A percentile compares a stretch with the other conserved stretches of the same genome.
These are phyloP conservation scores for Ceraceosorus guamensis DNA, from an alignment of 1,284 basidiomycete species.

Conservation along the genomic window DNA sequence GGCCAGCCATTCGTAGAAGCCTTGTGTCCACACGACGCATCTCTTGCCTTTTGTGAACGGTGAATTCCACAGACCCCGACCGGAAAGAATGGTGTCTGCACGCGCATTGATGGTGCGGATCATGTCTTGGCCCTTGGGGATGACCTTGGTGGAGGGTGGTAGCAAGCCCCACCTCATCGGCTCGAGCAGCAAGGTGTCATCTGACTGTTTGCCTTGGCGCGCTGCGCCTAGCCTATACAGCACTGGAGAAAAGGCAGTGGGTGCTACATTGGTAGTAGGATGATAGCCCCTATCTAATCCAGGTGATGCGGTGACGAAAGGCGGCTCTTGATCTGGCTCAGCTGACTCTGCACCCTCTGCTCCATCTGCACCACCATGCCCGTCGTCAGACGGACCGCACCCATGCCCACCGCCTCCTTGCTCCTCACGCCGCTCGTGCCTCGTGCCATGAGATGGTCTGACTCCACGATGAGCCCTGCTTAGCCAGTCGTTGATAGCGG, in stretches of 20 bases:
- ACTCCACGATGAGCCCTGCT: not conserved
- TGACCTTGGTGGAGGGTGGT: conserved; percentile 69
- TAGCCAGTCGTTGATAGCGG: conserved; percentile 1
- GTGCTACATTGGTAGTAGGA: conserved; percentile 41
- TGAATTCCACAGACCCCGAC: conserved; percentile 20
- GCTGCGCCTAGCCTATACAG: conserved; percentile 19
- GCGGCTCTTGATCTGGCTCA: conserved; percentile 13
- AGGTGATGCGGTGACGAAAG: conserved; percentile 3
- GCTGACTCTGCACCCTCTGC: not conserved
- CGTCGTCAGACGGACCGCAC: not conserved
- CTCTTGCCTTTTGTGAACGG: conserved; percentile 19
- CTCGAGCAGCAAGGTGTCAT: conserved; percentile 19
- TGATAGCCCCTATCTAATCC: conserved; percentile 23
- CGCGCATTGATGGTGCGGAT: conserved; percentile 84
- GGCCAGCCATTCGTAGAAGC: conserved; percentile 33
- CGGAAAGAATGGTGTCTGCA: conserved; percentile 64
- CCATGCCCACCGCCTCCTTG: not conserved
- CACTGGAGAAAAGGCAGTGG: conserved; percentile 28
- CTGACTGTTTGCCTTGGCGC: conserved; percentile 6
- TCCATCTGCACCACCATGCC: not conserved
- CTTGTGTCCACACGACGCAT: conserved; percentile 44
- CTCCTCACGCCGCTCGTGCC: not conserved
- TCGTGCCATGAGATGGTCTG: not conserved
- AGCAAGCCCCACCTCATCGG: conserved; percentile 76
- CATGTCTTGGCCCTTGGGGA: conserved; percentile 58